phyloP scores from a whole-genome alignment of 768 basidiomycete species.

The Mycena haematopus region DNA sequence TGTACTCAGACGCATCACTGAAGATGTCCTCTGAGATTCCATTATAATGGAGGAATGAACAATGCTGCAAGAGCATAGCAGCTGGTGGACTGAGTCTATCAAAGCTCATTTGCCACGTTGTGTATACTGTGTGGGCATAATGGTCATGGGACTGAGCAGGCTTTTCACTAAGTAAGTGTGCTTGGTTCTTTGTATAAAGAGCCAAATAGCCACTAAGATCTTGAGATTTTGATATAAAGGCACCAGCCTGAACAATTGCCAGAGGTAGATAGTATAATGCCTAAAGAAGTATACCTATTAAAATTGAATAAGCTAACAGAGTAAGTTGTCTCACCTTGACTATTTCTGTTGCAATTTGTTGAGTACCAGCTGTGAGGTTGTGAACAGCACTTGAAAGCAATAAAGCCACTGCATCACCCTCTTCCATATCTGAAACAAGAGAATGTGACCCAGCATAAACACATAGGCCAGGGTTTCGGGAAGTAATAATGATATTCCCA shows the following conservation, averaged over 20 bases:
- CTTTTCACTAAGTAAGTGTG: too few relatives aligned
- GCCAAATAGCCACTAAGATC: too few relatives aligned
- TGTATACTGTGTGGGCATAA: too few relatives aligned
- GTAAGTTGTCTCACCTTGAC: background rate
- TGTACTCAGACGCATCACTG: background rate
- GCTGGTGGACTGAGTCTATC: background rate
- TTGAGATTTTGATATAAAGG: too few relatives aligned
- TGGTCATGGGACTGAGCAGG: too few relatives aligned
- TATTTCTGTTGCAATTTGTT: constrained; percentile 3
- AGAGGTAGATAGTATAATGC: constrained; percentile 1
- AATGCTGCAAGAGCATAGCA: background rate
- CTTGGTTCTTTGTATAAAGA: too few relatives aligned
- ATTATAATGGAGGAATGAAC: background rate
- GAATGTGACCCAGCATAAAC: too few relatives aligned
- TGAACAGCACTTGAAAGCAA: background rate
- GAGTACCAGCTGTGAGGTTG: background rate
- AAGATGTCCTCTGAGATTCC: constrained; percentile 3
- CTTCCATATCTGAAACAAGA: too few relatives aligned
- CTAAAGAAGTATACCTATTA: background rate
- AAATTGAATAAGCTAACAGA: background rate
- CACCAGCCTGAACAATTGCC: constrained; percentile 16
- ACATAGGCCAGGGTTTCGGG: too few relatives aligned
- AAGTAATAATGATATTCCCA: too few relatives aligned
- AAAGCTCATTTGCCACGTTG: constrained; percentile 13
- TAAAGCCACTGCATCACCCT: too few relatives aligned